Evolutionary conservation across 495 filamentous ascomycete genomes (phyloP).

Genomic region (Neurospora sp.): DNA sequence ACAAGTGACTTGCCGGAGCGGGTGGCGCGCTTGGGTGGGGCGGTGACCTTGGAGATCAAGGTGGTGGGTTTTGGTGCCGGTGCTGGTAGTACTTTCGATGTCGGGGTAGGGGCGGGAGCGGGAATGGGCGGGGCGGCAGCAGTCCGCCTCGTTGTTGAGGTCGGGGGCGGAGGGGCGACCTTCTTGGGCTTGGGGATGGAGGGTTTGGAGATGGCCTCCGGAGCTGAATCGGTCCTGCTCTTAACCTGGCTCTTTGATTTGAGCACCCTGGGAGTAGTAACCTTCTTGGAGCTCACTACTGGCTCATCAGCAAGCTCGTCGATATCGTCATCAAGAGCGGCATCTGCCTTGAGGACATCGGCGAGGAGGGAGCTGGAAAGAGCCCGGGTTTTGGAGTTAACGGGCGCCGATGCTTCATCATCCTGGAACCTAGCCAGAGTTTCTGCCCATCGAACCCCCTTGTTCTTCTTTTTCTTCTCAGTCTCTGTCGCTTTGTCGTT

Average conservation of each 20-base stretch:
- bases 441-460: slow-evolving; percentile 22
- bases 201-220: background rate
- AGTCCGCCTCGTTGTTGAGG: background rate
- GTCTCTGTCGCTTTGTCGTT: background rate
- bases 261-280: background rate
- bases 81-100: background rate
- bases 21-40: background rate
- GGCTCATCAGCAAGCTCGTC: slow-evolving; percentile 3
- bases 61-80: background rate
- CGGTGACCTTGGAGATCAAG: background rate
- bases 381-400: background rate
- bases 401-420: slow-evolving; percentile 1
- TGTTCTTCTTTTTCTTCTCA: slow-evolving; percentile 8
- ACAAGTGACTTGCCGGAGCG: background rate
- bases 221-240: background rate
- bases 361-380: slow-evolving; percentile 10
- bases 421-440: slow-evolving; percentile 17
- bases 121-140: background rate
- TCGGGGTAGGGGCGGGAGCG: background rate
- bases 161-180: background rate
- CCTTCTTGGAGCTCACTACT: background rate
- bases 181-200: background rate
- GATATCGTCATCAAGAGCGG: slow-evolving; percentile 2
- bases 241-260: background rate
- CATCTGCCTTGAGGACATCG: slow-evolving; percentile 7